A percentile compares a stretch with the other conserved stretches of the same genome.
These are phyloP conservation scores for Prunus armeniaca DNA, from an alignment of 306 rosid genomes.

Conservation along the genomic window DNA sequence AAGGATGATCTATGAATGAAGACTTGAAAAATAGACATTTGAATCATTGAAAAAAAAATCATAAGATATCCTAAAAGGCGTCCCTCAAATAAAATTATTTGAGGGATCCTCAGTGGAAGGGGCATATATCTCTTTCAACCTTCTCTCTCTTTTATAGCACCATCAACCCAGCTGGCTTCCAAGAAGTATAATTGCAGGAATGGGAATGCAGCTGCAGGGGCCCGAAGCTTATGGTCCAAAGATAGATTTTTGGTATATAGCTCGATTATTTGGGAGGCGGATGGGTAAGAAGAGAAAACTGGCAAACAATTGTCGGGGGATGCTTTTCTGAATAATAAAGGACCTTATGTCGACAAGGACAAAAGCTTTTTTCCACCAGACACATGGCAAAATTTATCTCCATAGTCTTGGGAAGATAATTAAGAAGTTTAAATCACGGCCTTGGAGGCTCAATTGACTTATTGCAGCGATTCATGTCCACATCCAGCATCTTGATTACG, in stretches of 20 bases:
- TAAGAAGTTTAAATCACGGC: background rate
- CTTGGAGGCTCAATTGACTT: background rate
- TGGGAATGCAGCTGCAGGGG: background rate
- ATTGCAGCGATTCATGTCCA: too few species aligned
- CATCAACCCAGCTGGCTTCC: too few species aligned
- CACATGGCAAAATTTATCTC: background rate
- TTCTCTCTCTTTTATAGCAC: too few species aligned
- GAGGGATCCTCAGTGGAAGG: rapidly evolving
- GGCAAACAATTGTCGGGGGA: background rate
- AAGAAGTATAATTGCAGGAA: background rate
- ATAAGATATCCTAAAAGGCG: rapidly evolving
- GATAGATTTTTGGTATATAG: background rate
- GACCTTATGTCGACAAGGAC: background rate
- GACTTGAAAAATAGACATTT: too few species aligned
- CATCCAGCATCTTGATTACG: background rate
- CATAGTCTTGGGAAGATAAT: background rate
- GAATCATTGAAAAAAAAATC: too few species aligned
- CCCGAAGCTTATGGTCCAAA: constrained; percentile 1
- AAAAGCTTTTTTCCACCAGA: constrained; percentile 4
- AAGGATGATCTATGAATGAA: too few species aligned
- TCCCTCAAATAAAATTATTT: too few species aligned
- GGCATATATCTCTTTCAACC: too few species aligned
- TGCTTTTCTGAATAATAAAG: background rate
- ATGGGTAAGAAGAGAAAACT: background rate
- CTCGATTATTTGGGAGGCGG: background rate